These are phyloP conservation scores for Leucoagaricus sp. DNA, from an alignment of 1,284 basidiomycete genomes.

Conservation along the genomic window DNA sequence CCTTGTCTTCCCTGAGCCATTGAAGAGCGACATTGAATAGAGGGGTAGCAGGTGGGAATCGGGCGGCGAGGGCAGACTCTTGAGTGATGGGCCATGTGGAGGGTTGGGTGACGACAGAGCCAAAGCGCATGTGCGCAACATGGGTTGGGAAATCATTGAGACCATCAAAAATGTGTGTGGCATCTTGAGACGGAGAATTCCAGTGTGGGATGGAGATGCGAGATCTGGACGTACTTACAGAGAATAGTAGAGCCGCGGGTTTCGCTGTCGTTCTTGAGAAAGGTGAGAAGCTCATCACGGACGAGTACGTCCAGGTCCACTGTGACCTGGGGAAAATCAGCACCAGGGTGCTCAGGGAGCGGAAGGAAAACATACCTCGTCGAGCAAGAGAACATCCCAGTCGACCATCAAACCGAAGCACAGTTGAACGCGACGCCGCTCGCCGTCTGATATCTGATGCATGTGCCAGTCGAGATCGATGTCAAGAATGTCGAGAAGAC, in stretches of 20 bases:
- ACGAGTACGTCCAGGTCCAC: slow-evolving; percentile 99
- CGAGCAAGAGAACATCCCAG: slow-evolving; percentile 92
- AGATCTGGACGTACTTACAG: slow-evolving; percentile 52
- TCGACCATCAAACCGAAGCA: slow-evolving; percentile 96
- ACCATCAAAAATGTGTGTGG: slow-evolving; percentile 96
- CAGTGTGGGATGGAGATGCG: slow-evolving; percentile 16
- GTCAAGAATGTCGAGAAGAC: slow-evolving; percentile 88
- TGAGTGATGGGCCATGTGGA: slow-evolving; percentile 63
- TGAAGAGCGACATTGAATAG: slow-evolving; percentile 77
- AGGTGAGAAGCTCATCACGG: slow-evolving; percentile 86
- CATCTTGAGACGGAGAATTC: slow-evolving; percentile 56
- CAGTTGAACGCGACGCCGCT: slow-evolving; percentile 89
- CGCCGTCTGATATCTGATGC: slow-evolving; percentile 95
- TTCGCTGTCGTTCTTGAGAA: slow-evolving; percentile 85
- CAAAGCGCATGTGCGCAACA: slow-evolving; percentile 86
- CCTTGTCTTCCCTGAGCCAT: slow-evolving; percentile 86
- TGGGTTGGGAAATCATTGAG: slow-evolving; percentile 87
- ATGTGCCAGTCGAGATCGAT: slow-evolving; percentile 94
- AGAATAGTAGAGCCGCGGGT: slow-evolving; percentile 86
- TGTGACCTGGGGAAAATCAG: slow-evolving; percentile 75
- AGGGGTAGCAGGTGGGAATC: slow-evolving; percentile 31
- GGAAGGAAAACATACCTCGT: slow-evolving; percentile 64
- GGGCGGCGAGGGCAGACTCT: slow-evolving; percentile 19
- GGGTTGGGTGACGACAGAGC: slow-evolving; percentile 67
- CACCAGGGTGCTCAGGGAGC: neutral